A percentile compares a stretch with the other conserved stretches of the same genome.
Evolutionary conservation across 768 basidiomycete species (phyloP).

Genomic region (Floccularia luteovirens): DNA sequence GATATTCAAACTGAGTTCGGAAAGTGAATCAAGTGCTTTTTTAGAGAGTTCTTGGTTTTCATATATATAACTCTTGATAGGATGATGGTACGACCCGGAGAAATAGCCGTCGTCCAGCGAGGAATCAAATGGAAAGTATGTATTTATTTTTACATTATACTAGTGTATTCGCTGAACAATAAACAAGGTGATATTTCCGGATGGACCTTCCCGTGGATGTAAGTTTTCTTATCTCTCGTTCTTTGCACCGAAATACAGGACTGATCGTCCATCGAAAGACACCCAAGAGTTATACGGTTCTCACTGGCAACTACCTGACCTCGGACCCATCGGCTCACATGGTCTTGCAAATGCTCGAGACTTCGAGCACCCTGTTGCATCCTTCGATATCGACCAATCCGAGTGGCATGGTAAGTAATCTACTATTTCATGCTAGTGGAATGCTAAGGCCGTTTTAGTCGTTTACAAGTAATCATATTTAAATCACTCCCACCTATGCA

Average conservation of each 20-base stretch:
- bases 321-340: constrained; percentile 58
- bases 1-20: constrained; percentile 69
- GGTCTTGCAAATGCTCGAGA: constrained; percentile 60
- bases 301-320: constrained; percentile 56
- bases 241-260: too few species aligned
- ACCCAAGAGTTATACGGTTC: constrained; percentile 58
- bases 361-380: constrained; percentile 58
- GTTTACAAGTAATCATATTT: background rate
- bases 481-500: too few species aligned
- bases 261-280: too few species aligned
- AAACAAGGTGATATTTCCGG: constrained; percentile 44
- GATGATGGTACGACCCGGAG: constrained; percentile 57
- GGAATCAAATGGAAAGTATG: constrained; percentile 65
- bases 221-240: constrained; percentile 13
- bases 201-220: constrained; percentile 59
- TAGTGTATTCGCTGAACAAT: too few species aligned
- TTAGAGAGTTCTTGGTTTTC: too few species aligned
- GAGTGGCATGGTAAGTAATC: background rate
- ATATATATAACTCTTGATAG: too few species aligned
- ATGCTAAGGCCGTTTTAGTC: too few species aligned
- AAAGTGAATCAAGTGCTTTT: constrained; percentile 25
- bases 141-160: too few species aligned
- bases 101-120: constrained; percentile 56
- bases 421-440: background rate
- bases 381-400: constrained; percentile 21